These are phyloP conservation scores for Tuber borchii DNA, from an alignment of 495 filamentous ascomycete species.

Conservation along the genomic window DNA sequence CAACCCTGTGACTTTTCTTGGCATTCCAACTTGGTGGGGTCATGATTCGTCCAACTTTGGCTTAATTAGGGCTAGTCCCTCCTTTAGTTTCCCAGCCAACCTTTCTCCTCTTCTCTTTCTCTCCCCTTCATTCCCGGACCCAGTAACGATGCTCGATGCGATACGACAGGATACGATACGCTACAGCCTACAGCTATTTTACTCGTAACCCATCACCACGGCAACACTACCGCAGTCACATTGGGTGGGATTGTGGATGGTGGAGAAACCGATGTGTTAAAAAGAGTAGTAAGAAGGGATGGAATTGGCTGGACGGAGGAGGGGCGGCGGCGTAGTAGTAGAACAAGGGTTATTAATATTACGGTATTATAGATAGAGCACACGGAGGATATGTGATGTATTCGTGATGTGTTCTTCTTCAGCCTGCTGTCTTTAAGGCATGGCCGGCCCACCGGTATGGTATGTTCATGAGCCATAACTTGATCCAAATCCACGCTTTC, in stretches of 20 bases:
- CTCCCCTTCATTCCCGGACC: background rate
- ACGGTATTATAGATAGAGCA: background rate
- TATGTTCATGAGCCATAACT: background rate
- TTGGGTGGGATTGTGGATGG: background rate
- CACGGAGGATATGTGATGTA: background rate
- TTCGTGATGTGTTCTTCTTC: slow-evolving; percentile 3
- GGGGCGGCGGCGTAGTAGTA: background rate
- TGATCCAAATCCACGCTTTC: background rate
- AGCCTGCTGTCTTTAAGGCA: background rate
- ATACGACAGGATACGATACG: background rate
- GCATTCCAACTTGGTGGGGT: slow-evolving; percentile 6
- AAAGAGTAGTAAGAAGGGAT: background rate
- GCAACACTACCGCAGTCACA: slow-evolving; percentile 1
- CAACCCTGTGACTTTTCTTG: slow-evolving; percentile 25
- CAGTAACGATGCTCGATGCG: background rate
- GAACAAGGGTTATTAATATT: background rate
- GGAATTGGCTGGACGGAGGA: background rate
- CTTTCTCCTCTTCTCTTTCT: background rate
- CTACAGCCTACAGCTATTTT: background rate
- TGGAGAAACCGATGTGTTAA: background rate
- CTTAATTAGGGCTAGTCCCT: background rate
- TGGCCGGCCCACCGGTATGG: background rate
- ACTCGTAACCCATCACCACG: slow-evolving; percentile 4
- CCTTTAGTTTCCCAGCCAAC: background rate
- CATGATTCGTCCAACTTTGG: background rate